Base-by-base conservation (phyloP, 495 filamentous ascomycete species). In the Extremus antarcticus region DNA sequence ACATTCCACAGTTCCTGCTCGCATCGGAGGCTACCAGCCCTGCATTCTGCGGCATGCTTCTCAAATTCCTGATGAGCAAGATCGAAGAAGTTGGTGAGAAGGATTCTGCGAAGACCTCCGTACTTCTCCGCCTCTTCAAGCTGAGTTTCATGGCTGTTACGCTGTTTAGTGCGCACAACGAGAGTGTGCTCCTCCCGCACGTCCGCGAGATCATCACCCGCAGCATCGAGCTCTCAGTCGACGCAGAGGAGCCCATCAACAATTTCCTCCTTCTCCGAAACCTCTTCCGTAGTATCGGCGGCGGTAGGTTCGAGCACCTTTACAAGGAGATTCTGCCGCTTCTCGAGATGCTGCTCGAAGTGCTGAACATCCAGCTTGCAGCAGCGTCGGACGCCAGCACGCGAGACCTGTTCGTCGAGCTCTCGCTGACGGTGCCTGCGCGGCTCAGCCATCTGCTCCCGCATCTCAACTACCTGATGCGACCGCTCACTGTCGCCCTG, bases 101-200 rank as follows among this genome's bases (percentile, higher is more conserved):
- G 13, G 88, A 97, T 66, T 84, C 87, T 47, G 87, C 85, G 54
- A 90, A 88, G 69, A 90, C 91, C 0, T 89, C 90, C 47, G 92
- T 97, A 51, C 74, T 99, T 10, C 75, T 99, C 16, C 82, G 94
- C 43, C 82, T 99, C 50, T 99, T 99, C 76, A 99, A 99, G 71
- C 75, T 99, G 43, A 94, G 90, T 3, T 99, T 99, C 73, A 99
- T 99, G 94, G 94, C 94, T 0, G 94, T 99, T 24, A 97, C 94
- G 0, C 71, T 99, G 10, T 99, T 99, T 66, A 90, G 88, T 0
- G 75, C 78, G 10, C 90, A 95, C 66, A 99, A 99, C 63, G 94
- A 99, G 66, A 86, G 88, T 64, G 90, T 99, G 1, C 74, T 99
- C 16, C 77, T 96, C 41, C 94, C 94, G 0, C 94, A 97, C 68